Base-by-base conservation (phyloP, 495 filamentous ascomycete species). In the Penicillium simplicissimum region DNA sequence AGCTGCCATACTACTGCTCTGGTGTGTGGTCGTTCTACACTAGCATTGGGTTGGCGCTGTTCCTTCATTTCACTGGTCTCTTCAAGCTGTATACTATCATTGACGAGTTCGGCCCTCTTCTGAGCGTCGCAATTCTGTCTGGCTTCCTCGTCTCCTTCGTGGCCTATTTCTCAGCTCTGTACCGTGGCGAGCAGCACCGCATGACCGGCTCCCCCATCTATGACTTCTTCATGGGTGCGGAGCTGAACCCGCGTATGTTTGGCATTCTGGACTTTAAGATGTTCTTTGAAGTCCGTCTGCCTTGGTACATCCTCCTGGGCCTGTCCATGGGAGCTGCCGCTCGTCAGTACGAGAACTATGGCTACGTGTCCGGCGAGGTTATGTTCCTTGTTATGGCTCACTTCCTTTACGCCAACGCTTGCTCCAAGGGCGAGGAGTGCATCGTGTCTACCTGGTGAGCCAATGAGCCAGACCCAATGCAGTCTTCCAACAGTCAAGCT, bases 201-300 rank as follows among this genome's bases (percentile, higher is more conserved):
- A 97, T 98, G 95, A 95, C 90, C 51, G 95, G 95, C 37, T 85
- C 88, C 72, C 90, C 85, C 43, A 81, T 98, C 68, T 97, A 97
- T 75, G 95, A 98, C 78, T 97, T 97, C 80, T 98, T 97, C 84
- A 97, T 98, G 93, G 95, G 95, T 57, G 92, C 95, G 13, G 95
- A 98, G 81, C 82, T 98, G 48, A 97, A 98, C 81, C 95, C 95
- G 9, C 84, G 95, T 52, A 88, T 97, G 86, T 96, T 97, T 73
- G 90, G 89, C 28, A 87, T 94, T 63, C 80, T 98, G 58, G 95
- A 98, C 73, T 91, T 97, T 79, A 98, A 98, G 84, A 98, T 98
- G 95, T 97, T 98, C 81, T 96, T 94, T 71, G 95, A 98, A 78
- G 94, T 98, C 62, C 90, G 95, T 62, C 82, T 98, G 54, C 95